Evolutionary conservation across 306 rosid genomes (phyloP).

Genomic region (Begonia loranthoides): DNA sequence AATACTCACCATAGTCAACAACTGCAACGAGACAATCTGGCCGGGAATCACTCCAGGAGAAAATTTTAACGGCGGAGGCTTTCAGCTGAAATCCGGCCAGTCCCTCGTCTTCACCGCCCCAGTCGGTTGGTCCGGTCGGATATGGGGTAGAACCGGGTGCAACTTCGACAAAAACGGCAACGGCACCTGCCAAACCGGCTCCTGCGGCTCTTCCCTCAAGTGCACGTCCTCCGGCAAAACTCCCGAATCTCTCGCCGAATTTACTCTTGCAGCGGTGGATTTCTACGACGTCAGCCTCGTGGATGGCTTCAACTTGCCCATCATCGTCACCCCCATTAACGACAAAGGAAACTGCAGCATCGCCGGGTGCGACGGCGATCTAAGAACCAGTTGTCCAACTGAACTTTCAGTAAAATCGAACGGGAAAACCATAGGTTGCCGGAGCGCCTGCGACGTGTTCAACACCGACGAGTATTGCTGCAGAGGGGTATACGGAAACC

Average conservation of each 20-base stretch:
- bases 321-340: conserved; percentile 32
- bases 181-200: conserved; percentile 55
- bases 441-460: conserved; percentile 89
- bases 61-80: conserved; percentile 68
- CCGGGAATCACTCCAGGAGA: conserved; percentile 63
- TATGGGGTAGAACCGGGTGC: conserved; percentile 94
- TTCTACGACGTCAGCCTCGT: conserved; percentile 87
- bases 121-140: conserved; percentile 62
- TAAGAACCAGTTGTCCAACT: conserved; percentile 33
- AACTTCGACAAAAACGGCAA: conserved; percentile 46
- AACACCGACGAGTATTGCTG: conserved; percentile 79
- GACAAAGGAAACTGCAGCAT: conserved; percentile 61
- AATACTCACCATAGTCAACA: conserved; percentile 60
- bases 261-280: conserved; percentile 44
- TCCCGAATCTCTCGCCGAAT: conserved; percentile 77
- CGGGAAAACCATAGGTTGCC: conserved; percentile 53
- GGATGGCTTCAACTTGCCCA: conserved; percentile 74
- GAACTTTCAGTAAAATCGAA: conserved; percentile 37
- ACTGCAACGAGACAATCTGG: conserved; percentile 81
- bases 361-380: conserved; percentile 62
- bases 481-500: conserved; percentile 54
- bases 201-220: conserved; percentile 47
- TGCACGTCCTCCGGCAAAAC: conserved; percentile 50
- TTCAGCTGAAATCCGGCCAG: conserved; percentile 46
- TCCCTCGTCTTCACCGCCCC: conserved; percentile 50